Evolutionary conservation across 495 filamentous ascomycete species (phyloP).

Genomic region (Terfezia claveryi): DNA sequence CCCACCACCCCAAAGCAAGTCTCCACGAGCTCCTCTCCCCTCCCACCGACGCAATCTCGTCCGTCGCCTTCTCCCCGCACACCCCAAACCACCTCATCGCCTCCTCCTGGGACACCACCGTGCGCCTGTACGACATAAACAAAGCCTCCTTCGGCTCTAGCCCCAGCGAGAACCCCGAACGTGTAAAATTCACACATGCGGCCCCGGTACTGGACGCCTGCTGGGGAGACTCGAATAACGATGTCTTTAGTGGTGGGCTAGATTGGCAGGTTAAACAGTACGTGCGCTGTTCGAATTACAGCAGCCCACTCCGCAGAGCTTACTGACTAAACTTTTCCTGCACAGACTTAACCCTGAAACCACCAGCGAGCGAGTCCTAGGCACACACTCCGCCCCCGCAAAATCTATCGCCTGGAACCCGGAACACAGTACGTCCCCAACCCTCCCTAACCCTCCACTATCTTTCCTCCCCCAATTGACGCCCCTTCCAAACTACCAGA

Average conservation of each 20-base stretch:
- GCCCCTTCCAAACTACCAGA: slow-evolving; percentile 24
- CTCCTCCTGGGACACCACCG: slow-evolving; percentile 83
- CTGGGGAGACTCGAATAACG: slow-evolving; percentile 59
- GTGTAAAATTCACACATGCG: slow-evolving; percentile 55
- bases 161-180: slow-evolving; percentile 30
- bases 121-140: slow-evolving; percentile 68
- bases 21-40: slow-evolving; percentile 39
- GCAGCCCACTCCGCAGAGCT: neutral
- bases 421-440: slow-evolving; percentile 34
- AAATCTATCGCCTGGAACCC: slow-evolving; percentile 63
- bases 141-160: slow-evolving; percentile 21
- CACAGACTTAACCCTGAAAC: slow-evolving; percentile 49
- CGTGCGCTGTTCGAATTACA: slow-evolving; percentile 5
- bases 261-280: slow-evolving; percentile 68
- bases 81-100: slow-evolving; percentile 51
- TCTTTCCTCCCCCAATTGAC: neutral
- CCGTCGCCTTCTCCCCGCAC: slow-evolving; percentile 57
- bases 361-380: slow-evolving; percentile 49
- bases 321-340: neutral
- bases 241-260: slow-evolving; percentile 64
- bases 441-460: neutral
- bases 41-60: slow-evolving; percentile 73
- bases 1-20: neutral
- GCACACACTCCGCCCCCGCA: slow-evolving; percentile 55
- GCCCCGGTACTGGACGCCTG: slow-evolving; percentile 81